Conservation (phyloP, 352 stramenopile genomes). For the Achlya hypogyna region DNA sequence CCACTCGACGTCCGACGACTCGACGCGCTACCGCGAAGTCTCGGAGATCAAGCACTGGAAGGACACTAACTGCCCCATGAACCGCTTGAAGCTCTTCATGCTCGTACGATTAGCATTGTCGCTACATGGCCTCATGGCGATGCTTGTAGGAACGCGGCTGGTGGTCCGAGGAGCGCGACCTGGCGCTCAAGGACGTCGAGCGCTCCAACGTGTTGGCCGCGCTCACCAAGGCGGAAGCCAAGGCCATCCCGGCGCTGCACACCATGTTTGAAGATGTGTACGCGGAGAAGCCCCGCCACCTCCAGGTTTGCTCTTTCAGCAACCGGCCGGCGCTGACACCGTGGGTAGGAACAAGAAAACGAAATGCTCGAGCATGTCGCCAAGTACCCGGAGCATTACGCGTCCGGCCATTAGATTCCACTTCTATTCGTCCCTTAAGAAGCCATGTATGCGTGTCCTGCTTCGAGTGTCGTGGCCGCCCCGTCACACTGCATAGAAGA, state of each 20-base stretch:
- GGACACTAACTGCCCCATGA: slow-evolving; percentile 84
- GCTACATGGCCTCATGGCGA: background rate
- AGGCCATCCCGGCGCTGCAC: slow-evolving; percentile 71
- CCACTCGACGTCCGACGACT: slow-evolving; percentile 98
- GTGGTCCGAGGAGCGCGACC: slow-evolving; percentile 84
- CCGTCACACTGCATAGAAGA: no score
- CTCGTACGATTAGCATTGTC: slow-evolving; percentile 32
- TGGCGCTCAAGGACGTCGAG: slow-evolving; percentile 77
- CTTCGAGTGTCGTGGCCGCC: no score
- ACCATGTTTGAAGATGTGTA: slow-evolving; percentile 98
- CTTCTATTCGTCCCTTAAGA: background rate
- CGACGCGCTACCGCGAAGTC: slow-evolving; percentile 88
- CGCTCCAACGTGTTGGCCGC: slow-evolving; percentile 78
- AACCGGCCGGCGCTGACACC: background rate
- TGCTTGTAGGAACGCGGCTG: slow-evolving; percentile 61
- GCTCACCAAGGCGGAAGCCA: slow-evolving; percentile 85
- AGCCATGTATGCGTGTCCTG: no score
- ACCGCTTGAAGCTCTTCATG: slow-evolving; percentile 88
- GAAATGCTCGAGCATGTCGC: slow-evolving; percentile 85
- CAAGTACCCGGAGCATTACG: slow-evolving; percentile 91
- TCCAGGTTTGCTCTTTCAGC: slow-evolving; percentile 48
- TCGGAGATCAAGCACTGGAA: slow-evolving; percentile 91
- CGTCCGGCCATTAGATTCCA: slow-evolving; percentile 30
- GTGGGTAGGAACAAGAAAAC: slow-evolving; percentile 82
- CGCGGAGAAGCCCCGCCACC: slow-evolving; percentile 86